Base-by-base conservation (phyloP, 352 stramenopile species). In the Globisporangium nagaii region DNA sequence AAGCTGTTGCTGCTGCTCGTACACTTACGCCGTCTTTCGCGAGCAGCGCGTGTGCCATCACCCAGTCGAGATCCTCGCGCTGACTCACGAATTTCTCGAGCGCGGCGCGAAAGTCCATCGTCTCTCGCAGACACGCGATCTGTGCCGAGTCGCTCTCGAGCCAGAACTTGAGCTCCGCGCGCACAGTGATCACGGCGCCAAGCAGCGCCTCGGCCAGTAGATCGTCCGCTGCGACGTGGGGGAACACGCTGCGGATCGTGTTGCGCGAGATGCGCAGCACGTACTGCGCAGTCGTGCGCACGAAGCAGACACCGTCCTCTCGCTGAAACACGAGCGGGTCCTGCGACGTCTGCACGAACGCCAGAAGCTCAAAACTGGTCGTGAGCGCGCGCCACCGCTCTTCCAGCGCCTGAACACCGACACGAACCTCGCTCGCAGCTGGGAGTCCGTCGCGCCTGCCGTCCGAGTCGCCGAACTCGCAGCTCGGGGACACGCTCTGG, bases 291-390 rank as follows among this genome's bases (percentile, higher is more conserved):
- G 35, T 70, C 15, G 62, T 52, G 32, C 44, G 36, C 34, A 60
- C 37, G 17, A 53, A 37, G 52, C 51, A 60, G 37, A 48, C 15
- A 1, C 46, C 32, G 6, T 53, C 50, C 20, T 34, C n/a, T 4
- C 15, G 41, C 7, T 53, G 27, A 27, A 30, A 52, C 41, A 60
- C 19, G 19, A 63, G 17, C 1, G 52, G 34, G 15, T 60, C 44
- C 8, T 50, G n/a, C 19, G 40, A 37, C 7, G 25, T 60, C 45
- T 58, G 58, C 4, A 35, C 30, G n/a, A 67, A 66, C 12, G 39
- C 48, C 2, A 70, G 59, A 11, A 67, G 47, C 31, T 63, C 41
- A 17, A 70, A 64, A 43, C 37, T 39, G 10, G 41, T 32, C 5
- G 41, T 56, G 17, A 67, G 45, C 8, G 24, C 28, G 9, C 46